Conservation (phyloP, 2,329 filamentous ascomycete genomes). For the Phialocephala sp. region DNA sequence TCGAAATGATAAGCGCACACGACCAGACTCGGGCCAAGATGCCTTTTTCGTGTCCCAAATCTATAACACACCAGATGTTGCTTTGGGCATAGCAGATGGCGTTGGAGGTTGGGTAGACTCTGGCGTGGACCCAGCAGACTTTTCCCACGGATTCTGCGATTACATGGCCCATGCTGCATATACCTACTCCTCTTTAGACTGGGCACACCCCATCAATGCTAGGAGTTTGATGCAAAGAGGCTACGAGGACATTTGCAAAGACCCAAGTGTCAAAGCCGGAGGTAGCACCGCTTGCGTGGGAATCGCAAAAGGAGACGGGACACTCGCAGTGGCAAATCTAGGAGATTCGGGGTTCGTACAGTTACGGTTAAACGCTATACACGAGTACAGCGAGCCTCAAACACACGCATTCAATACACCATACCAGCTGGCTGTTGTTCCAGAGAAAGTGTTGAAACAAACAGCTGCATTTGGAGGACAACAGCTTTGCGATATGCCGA, state of each 20-base stretch:
- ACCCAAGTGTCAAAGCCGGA: constrained; percentile 76
- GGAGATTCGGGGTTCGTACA: constrained; percentile 95
- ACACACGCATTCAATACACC: constrained; percentile 98
- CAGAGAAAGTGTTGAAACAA: constrained; percentile 77
- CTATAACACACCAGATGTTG: constrained; percentile 73
- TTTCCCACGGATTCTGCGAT: constrained; percentile 90
- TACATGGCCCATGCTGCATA: constrained; percentile 83
- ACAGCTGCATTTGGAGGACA: constrained; percentile 83
- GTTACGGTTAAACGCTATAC: constrained; percentile 82
- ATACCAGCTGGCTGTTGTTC: constrained; percentile 90
- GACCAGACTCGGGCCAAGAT: constrained; percentile 88
- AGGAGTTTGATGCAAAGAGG: constrained; percentile 78
- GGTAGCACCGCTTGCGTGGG: constrained; percentile 94
- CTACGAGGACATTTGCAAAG: constrained; percentile 80
- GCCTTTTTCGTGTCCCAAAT: constrained; percentile 90
- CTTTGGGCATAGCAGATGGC: constrained; percentile 90
- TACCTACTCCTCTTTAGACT: constrained; percentile 27
- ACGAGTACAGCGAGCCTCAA: constrained; percentile 82
- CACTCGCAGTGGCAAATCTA: constrained; percentile 87
- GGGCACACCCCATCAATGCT: constrained; percentile 57
- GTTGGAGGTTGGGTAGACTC: constrained; percentile 95
- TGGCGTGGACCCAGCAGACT: constrained; percentile 91
- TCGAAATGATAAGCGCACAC: constrained; percentile 60
- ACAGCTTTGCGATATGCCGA: constrained; percentile 81
- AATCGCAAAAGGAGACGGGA: constrained; percentile 73